Evolutionary conservation across 495 filamentous ascomycete genomes (phyloP).

Genomic region (Podospora tetraspora): DNA sequence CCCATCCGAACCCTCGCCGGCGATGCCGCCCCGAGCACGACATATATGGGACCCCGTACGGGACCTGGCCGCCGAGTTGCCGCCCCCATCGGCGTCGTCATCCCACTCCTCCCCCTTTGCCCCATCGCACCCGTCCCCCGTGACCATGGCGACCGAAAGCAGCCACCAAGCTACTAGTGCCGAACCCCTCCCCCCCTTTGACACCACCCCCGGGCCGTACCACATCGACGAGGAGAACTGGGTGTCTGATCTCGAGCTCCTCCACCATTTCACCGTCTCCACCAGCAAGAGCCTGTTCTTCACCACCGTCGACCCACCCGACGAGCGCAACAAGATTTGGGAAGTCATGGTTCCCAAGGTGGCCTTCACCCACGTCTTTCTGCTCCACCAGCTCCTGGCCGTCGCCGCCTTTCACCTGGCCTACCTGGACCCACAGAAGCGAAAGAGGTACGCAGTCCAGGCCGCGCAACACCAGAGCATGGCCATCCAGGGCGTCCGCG

Average conservation of each 20-base stretch:
- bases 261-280: slow-evolving; percentile 24
- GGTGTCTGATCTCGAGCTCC: slow-evolving; percentile 27
- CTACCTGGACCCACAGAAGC: slow-evolving; percentile 14
- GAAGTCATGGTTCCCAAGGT: slow-evolving; percentile 19
- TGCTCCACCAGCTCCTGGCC: slow-evolving; percentile 29
- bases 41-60: not conserved
- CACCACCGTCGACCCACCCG: not conserved
- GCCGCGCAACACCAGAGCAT: slow-evolving; percentile 25
- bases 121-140: not conserved
- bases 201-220: slow-evolving; percentile 13
- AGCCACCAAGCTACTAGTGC: slow-evolving; percentile 5
- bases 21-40: not conserved
- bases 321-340: slow-evolving; percentile 15
- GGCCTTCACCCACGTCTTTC: slow-evolving; percentile 23
- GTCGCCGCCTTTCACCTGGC: slow-evolving; percentile 27
- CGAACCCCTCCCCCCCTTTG: slow-evolving; percentile 23
- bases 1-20: not conserved
- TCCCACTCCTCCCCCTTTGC: not conserved
- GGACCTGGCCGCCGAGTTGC: not conserved
- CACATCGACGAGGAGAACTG: slow-evolving; percentile 14
- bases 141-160: not conserved
- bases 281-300: slow-evolving; percentile 18
- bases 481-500: slow-evolving; percentile 22
- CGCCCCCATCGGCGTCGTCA: not conserved
- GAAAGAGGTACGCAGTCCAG: slow-evolving; percentile 12